These are phyloP conservation scores for Tritrichomonas musculus DNA, from an alignment of 208 protist genomes.

Conservation along the genomic window DNA sequence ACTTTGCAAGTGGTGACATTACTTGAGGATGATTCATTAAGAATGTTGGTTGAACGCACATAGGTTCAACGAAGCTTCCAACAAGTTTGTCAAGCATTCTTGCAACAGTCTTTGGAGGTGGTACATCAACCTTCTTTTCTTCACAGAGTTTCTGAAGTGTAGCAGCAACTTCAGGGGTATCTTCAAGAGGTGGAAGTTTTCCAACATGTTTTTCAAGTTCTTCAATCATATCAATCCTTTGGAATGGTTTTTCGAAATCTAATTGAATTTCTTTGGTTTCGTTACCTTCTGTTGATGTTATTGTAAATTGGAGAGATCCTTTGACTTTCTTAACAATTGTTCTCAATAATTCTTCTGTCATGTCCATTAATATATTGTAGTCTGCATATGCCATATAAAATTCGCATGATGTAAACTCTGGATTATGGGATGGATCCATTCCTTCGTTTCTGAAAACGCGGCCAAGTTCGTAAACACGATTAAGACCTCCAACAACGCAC, in stretches of 20 bases:
- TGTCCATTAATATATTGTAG: conserved; percentile 96
- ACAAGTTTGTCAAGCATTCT: conserved; percentile 88
- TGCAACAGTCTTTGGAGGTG: conserved; percentile 80
- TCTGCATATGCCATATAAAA: conserved; percentile 85
- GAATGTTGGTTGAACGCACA: conserved; percentile 90
- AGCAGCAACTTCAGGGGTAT: conserved; percentile 42
- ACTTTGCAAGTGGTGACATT: conserved; percentile 99
- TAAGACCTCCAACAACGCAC: conserved; percentile 95
- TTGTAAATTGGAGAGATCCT: conserved; percentile 77
- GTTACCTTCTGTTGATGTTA: conserved; percentile 56
- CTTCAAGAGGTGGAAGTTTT: conserved; percentile 56
- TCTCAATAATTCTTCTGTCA: conserved; percentile 81
- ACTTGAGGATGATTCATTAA: conserved; percentile 96
- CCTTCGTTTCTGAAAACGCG: conserved; percentile 97
- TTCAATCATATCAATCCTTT: conserved; percentile 81
- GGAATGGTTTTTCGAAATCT: conserved; percentile 97
- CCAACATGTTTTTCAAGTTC: conserved; percentile 77
- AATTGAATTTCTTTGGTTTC: conserved; percentile 59
- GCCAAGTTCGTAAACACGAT: conserved; percentile 99
- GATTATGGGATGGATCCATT: conserved; percentile 94
- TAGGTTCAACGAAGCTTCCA: conserved; percentile 42
- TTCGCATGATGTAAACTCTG: conserved; percentile 99
- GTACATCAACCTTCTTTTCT: conserved; percentile 68
- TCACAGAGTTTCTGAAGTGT: conserved; percentile 63
- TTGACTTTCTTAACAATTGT: conserved; percentile 80